Conservation (phyloP, 2,329 filamentous ascomycete species). For the Phialemoniopsis sp. region DNA sequence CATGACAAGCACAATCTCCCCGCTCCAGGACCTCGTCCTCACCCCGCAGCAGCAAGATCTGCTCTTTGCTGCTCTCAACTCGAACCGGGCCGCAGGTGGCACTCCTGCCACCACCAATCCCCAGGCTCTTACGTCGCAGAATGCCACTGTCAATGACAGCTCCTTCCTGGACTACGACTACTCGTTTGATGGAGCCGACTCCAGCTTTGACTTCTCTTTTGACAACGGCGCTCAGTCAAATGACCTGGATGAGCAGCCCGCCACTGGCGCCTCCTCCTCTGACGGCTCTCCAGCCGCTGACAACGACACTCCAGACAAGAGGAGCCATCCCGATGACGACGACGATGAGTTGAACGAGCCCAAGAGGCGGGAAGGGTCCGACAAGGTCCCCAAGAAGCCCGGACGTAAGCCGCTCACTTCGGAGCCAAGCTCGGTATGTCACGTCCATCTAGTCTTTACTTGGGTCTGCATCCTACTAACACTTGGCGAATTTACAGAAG, state of each 20-base stretch:
- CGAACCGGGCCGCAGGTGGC: slow-evolving; percentile 49
- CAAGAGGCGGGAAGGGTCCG: slow-evolving; percentile 77
- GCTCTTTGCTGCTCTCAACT: slow-evolving; percentile 71
- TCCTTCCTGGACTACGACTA: slow-evolving; percentile 82
- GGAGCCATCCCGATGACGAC: slow-evolving; percentile 67
- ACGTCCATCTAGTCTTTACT: not conserved
- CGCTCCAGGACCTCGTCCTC: slow-evolving; percentile 59
- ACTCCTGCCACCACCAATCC: slow-evolving; percentile 26
- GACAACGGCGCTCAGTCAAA: slow-evolving; percentile 49
- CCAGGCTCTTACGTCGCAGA: slow-evolving; percentile 31
- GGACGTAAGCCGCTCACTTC: slow-evolving; percentile 93
- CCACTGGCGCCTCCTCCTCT: slow-evolving; percentile 24
- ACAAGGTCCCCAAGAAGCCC: slow-evolving; percentile 90
- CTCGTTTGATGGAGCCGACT: slow-evolving; percentile 65
- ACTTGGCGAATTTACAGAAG: slow-evolving; percentile 52
- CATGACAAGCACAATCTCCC: slow-evolving; percentile 49
- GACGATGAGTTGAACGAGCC: slow-evolving; percentile 52
- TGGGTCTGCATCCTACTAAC: slow-evolving; percentile 14
- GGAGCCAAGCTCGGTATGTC: slow-evolving; percentile 89
- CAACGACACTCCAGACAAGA: slow-evolving; percentile 62
- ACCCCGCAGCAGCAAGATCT: slow-evolving; percentile 74
- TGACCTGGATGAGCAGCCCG: too few species aligned
- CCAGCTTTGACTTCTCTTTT: slow-evolving; percentile 71
- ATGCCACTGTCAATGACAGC: slow-evolving; percentile 61
- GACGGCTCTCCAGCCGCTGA: slow-evolving; percentile 51